phyloP scores from a whole-genome alignment of 108 stramenopile genomes.

The Nitzschia sp. region DNA sequence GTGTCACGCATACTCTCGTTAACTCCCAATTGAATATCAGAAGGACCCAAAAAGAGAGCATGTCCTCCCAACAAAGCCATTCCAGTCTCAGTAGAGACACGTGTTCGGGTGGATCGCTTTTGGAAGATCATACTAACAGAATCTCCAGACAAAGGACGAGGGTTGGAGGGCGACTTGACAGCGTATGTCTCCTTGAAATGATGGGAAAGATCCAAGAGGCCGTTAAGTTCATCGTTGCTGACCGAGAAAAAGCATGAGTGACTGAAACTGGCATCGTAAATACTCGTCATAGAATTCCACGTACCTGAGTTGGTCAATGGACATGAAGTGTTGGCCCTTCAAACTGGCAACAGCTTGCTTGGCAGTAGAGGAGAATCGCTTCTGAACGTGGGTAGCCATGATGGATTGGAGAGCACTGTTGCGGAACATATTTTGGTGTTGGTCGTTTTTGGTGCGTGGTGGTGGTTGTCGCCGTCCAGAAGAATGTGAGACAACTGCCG shows the following conservation, averaged over 20 bases:
- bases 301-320: conserved; percentile 81
- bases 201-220: conserved; percentile 72
- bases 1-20: conserved; percentile 95
- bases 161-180: conserved; percentile 49
- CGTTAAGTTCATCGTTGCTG: conserved; percentile 82
- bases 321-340: conserved; percentile 73
- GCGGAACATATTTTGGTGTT: conserved; percentile 17
- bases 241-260: conserved; percentile 6
- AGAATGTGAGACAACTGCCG: not conserved
- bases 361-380: conserved; percentile 26
- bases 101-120: conserved; percentile 94
- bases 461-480: not conserved
- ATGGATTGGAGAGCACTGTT: conserved; percentile 11
- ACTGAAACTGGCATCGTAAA: not conserved
- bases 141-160: conserved; percentile 81
- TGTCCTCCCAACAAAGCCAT: conserved; percentile 91
- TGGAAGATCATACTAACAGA: conserved; percentile 95
- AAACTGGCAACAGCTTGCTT: conserved; percentile 21
- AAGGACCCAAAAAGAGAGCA: conserved; percentile 90
- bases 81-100: conserved; percentile 96
- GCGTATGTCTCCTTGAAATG: conserved; percentile 74
- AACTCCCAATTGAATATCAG: conserved; percentile 94
- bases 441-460: not conserved
- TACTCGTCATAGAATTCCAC: not conserved
- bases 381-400: conserved; percentile 19